phyloP scores from a whole-genome alignment of 23 red algal genomes.

The Gracilaria gracilis region DNA sequence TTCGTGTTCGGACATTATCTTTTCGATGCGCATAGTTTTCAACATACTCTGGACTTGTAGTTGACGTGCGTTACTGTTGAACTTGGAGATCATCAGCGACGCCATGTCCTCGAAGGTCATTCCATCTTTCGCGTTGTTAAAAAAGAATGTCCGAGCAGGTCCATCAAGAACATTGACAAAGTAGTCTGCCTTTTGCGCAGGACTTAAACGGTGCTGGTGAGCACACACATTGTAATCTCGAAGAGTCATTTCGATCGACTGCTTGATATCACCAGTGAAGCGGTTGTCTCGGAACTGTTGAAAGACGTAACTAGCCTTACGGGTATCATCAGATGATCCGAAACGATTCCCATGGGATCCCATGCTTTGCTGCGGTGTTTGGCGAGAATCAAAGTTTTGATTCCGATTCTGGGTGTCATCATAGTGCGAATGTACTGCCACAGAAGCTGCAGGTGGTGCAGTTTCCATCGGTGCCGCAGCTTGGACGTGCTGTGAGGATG shows the following conservation, averaged over 20 bases:
- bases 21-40: constrained; percentile 31
- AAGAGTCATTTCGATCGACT: constrained; percentile 44
- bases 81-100: constrained; percentile 45
- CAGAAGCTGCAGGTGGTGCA: too few species aligned
- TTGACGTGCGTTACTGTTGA: constrained; percentile 54
- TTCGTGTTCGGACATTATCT: constrained; percentile 52
- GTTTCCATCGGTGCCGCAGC: too few species aligned
- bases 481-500: too few species aligned
- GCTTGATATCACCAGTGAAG: constrained; percentile 47
- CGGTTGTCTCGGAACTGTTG: constrained; percentile 52
- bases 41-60: constrained; percentile 40
- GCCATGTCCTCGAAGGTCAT: constrained; percentile 64
- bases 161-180: constrained; percentile 65
- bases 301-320: constrained; percentile 50
- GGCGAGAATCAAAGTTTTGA: too few species aligned
- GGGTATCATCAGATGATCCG: constrained; percentile 5
- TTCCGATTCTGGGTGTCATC: too few species aligned
- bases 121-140: constrained; percentile 56
- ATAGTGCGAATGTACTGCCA: too few species aligned
- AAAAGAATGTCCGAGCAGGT: constrained; percentile 49
- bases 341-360: too few species aligned
- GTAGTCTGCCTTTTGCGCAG: constrained; percentile 42
- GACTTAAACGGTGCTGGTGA: constrained; percentile 11
- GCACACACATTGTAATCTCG: constrained; percentile 57
- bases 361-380: neutral